phyloP scores from a whole-genome alignment of 345 rosid species.

The Limnanthes douglasii region DNA sequence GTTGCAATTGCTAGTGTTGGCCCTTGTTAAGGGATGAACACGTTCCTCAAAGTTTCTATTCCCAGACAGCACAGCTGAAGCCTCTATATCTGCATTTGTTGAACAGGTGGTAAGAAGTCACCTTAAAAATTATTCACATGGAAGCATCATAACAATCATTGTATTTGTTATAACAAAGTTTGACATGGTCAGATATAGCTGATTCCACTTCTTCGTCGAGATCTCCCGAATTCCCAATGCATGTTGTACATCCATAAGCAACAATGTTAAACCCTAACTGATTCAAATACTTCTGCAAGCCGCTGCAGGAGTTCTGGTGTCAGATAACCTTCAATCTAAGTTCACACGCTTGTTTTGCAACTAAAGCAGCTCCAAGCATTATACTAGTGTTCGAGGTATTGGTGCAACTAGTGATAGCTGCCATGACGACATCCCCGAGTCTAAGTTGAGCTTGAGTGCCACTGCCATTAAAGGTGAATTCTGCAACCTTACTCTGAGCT shows the following conservation, averaged over 20 bases:
- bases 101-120: too few relatives aligned
- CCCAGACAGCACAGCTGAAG: constrained; percentile 84
- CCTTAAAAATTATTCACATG: constrained; percentile 1
- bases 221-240: constrained; percentile 70
- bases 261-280: constrained; percentile 59
- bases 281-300: constrained; percentile 46
- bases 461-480: constrained; percentile 44
- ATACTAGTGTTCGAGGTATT: constrained; percentile 76
- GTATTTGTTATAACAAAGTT: not conserved
- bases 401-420: constrained; percentile 76
- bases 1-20: too few relatives aligned
- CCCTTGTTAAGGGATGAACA: constrained; percentile 69
- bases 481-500: constrained; percentile 33
- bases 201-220: constrained; percentile 45
- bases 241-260: constrained; percentile 78
- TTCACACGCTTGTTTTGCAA: constrained; percentile 65
- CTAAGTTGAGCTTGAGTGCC: constrained; percentile 52
- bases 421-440: constrained; percentile 68
- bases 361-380: constrained; percentile 72
- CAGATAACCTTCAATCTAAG: constrained; percentile 52
- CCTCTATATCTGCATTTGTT: constrained; percentile 62
- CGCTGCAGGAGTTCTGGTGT: constrained; percentile 27
- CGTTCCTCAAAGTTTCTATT: constrained; percentile 83
- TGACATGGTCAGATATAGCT: constrained; percentile 59
- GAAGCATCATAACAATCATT: not conserved